Percentiles rank a stretch among this genome's conserved stretches.
phyloP scores from a whole-genome alignment of 1,139 yeast species.

The Candida sojae region DNA sequence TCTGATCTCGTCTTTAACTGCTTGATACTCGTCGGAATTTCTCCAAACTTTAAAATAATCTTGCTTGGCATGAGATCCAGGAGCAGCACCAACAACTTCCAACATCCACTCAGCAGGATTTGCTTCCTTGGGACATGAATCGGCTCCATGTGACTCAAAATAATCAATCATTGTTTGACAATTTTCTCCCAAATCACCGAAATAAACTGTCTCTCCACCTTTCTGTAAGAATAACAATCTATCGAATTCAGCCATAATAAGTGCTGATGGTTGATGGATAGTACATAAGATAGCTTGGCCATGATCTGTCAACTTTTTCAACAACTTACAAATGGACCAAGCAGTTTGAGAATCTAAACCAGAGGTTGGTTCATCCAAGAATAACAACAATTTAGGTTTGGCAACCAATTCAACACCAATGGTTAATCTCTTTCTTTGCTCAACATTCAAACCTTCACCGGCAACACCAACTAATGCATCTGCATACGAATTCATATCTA shows the following conservation, averaged over 20 bases:
- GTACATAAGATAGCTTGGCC: slow-evolving; percentile 46
- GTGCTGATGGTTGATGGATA: slow-evolving; percentile 43
- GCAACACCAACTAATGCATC: slow-evolving; percentile 45
- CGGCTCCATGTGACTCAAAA: slow-evolving; percentile 55
- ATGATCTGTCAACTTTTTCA: slow-evolving; percentile 40
- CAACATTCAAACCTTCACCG: slow-evolving; percentile 44
- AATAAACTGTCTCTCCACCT: slow-evolving; percentile 63
- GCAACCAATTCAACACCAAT: slow-evolving; percentile 45
- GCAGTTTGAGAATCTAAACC: slow-evolving; percentile 46
- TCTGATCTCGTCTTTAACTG: slow-evolving; percentile 25
- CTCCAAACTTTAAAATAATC: slow-evolving; percentile 38
- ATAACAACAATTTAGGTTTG: slow-evolving; percentile 35
- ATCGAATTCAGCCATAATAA: slow-evolving; percentile 35
- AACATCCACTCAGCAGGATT: slow-evolving; percentile 62
- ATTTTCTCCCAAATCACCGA: slow-evolving; percentile 62
- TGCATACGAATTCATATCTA: slow-evolving; percentile 21
- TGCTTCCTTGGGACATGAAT: slow-evolving; percentile 42
- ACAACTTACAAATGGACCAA: slow-evolving; percentile 42
- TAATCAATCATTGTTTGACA: slow-evolving; percentile 51
- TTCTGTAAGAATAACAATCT: slow-evolving; percentile 37
- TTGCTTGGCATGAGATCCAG: slow-evolving; percentile 35
- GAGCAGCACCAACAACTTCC: slow-evolving; percentile 51
- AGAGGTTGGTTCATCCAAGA: slow-evolving; percentile 41
- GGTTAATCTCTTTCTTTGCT: slow-evolving; percentile 39
- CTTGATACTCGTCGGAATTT: slow-evolving; percentile 27